Evolutionary conservation across 768 basidiomycete genomes (phyloP).

Genomic region (Termitomyces sp.): DNA sequence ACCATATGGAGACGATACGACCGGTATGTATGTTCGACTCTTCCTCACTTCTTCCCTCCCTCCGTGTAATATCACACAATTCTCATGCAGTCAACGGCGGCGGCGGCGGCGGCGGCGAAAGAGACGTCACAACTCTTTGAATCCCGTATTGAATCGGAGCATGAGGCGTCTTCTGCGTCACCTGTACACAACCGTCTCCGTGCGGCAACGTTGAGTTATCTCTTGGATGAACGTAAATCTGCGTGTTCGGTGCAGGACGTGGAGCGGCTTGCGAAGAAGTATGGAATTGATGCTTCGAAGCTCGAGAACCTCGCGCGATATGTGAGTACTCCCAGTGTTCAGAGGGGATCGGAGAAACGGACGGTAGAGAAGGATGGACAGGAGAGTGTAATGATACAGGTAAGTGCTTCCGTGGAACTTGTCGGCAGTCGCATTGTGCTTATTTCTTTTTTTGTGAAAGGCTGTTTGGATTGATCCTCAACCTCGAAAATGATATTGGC

Average conservation of each 20-base stretch:
- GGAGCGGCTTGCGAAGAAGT: constrained; percentile 43
- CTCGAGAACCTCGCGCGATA: constrained; percentile 47
- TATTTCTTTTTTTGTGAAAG: constrained; percentile 16
- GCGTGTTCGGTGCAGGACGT: constrained; percentile 35
- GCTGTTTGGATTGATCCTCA: constrained; percentile 41
- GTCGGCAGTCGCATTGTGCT: not conserved
- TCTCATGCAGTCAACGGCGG: not conserved
- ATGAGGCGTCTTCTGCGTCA: constrained; percentile 36
- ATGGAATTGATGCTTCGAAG: constrained; percentile 47
- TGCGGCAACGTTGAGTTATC: constrained; percentile 43
- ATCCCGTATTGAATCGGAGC: constrained; percentile 50
- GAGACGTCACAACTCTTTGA: constrained; percentile 41
- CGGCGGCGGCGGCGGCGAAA: constrained; percentile 9
- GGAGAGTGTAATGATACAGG: constrained; percentile 45
- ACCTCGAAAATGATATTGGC: constrained; percentile 10
- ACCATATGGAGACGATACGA: constrained; percentile 46
- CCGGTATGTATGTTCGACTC: constrained; percentile 31
- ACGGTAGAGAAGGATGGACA: constrained; percentile 49
- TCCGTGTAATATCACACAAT: not conserved
- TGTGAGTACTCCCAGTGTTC: constrained; percentile 63
- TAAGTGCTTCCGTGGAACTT: constrained; percentile 20
- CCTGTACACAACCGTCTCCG: constrained; percentile 48
- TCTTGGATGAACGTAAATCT: constrained; percentile 61
- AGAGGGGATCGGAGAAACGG: constrained; percentile 36
- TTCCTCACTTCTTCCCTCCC: constrained; percentile 12